These are phyloP conservation scores for Aspergillus fischeri DNA, from an alignment of 2,329 filamentous ascomycete species.

Conservation along the genomic window DNA sequence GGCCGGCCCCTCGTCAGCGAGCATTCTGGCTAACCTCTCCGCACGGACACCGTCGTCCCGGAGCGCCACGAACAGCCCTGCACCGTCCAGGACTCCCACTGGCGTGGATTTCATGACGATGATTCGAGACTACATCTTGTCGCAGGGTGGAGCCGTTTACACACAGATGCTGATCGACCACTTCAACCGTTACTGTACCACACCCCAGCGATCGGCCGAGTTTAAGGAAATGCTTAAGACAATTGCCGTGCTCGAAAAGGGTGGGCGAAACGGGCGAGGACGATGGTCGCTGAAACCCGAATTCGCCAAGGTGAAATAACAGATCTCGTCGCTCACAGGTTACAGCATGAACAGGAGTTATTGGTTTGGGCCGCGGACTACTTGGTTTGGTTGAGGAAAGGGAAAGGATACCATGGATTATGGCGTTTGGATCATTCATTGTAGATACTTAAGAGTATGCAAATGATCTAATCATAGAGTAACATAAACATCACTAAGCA, in stretches of 20 bases:
- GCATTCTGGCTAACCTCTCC: constrained; percentile 38
- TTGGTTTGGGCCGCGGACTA: neutral
- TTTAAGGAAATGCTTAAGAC: constrained; percentile 77
- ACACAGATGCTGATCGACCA: constrained; percentile 86
- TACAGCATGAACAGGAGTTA: neutral
- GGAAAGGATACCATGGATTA: neutral
- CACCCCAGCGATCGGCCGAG: constrained; percentile 63
- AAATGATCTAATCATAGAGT: neutral
- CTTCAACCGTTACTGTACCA: constrained; percentile 76
- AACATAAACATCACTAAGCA: neutral
- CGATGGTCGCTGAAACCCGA: constrained; percentile 60
- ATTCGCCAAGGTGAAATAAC: constrained; percentile 32
- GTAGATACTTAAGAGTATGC: neutral
- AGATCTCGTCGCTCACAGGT: neutral
- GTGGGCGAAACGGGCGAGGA: constrained; percentile 45
- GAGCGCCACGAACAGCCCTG: constrained; percentile 39
- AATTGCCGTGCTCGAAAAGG: constrained; percentile 67
- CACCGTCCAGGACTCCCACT: constrained; percentile 36
- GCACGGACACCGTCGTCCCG: constrained; percentile 20
- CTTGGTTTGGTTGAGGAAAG: neutral
- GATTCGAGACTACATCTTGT: constrained; percentile 74
- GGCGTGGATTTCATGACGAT: constrained; percentile 63
- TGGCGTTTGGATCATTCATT: neutral
- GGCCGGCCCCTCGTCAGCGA: constrained; percentile 38
- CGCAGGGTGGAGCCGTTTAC: constrained; percentile 72